These are phyloP conservation scores for Leccinum aurantiacum DNA, from an alignment of 768 basidiomycete species.

Conservation along the genomic window DNA sequence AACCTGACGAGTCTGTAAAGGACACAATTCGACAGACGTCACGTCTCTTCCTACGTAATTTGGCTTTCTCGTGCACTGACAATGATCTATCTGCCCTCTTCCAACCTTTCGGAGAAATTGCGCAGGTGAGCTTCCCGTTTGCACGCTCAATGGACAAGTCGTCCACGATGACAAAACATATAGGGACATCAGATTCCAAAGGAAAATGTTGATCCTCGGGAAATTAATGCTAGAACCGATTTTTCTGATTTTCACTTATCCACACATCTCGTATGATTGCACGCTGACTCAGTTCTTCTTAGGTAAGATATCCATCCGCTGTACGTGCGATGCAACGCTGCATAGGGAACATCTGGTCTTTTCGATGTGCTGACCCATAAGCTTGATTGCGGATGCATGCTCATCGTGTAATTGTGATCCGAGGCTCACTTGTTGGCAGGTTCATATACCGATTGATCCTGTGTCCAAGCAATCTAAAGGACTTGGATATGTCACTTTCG, in stretches of 20 bases:
- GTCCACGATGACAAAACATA: slow-evolving; percentile 40
- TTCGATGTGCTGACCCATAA: slow-evolving; percentile 43
- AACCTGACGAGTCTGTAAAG: slow-evolving; percentile 35
- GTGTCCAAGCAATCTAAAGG: slow-evolving; percentile 53
- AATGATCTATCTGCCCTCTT: slow-evolving; percentile 68
- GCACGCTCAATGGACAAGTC: not conserved
- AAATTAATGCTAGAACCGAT: slow-evolving; percentile 55
- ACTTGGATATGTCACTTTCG: slow-evolving; percentile 60
- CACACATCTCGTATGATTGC: not conserved
- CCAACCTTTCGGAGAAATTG: slow-evolving; percentile 64
- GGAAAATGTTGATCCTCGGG: slow-evolving; percentile 36
- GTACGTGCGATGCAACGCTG: not conserved
- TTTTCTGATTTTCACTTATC: slow-evolving; percentile 23
- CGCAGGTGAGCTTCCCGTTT: slow-evolving; percentile 57
- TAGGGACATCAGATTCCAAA: slow-evolving; percentile 51
- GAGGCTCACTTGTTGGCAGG: slow-evolving; percentile 33
- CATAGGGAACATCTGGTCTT: slow-evolving; percentile 60
- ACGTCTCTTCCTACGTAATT: slow-evolving; percentile 90
- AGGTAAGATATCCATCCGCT: slow-evolving; percentile 13
- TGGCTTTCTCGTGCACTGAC: slow-evolving; percentile 83
- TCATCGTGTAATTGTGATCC: not conserved
- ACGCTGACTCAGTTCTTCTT: slow-evolving; percentile 6
- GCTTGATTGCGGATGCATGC: slow-evolving; percentile 41
- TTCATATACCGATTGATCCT: slow-evolving; percentile 57
- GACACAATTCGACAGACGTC: slow-evolving; percentile 68